Evolutionary conservation across 768 basidiomycete genomes (phyloP).

Genomic region (Auricularia sp.): DNA sequence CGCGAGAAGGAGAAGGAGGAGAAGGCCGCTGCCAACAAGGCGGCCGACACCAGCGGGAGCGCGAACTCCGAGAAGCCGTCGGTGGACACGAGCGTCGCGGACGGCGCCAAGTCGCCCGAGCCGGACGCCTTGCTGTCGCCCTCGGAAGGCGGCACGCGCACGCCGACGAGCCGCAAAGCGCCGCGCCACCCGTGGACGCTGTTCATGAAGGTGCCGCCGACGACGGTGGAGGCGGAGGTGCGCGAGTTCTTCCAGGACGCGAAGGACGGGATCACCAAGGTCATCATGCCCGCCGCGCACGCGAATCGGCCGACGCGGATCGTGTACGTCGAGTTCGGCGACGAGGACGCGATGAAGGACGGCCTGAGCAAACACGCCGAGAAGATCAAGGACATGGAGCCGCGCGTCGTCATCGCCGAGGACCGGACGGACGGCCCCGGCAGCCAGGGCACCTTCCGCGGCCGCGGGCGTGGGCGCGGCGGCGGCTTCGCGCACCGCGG

Average conservation of each 20-base stretch:
- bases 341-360: conserved; percentile 75
- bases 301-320: conserved; percentile 45
- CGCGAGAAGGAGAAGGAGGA: conserved; percentile 55
- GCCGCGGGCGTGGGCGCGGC: conserved; percentile 40
- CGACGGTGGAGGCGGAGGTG: conserved; percentile 51
- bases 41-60: conserved; percentile 28
- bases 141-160: conserved; percentile 36
- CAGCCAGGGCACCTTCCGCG: conserved; percentile 30
- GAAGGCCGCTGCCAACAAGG: not conserved
- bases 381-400: conserved; percentile 59
- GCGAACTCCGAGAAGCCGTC: conserved; percentile 21
- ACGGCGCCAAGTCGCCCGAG: not conserved
- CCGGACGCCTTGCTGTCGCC: conserved; percentile 8
- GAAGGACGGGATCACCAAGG: conserved; percentile 60
- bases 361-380: conserved; percentile 67
- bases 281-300: conserved; percentile 45
- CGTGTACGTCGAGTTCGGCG: conserved; percentile 84
- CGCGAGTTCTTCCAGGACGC: conserved; percentile 70
- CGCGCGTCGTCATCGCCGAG: conserved; percentile 66
- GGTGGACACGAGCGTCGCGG: not conserved
- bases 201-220: conserved; percentile 57
- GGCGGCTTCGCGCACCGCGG: conserved; percentile 54
- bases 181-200: conserved; percentile 75
- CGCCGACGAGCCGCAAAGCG: conserved; percentile 57
- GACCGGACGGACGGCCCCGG: conserved; percentile 28